Base-by-base conservation (phyloP, 2,329 filamentous ascomycete genomes). In the Pezicula carpinea region DNA sequence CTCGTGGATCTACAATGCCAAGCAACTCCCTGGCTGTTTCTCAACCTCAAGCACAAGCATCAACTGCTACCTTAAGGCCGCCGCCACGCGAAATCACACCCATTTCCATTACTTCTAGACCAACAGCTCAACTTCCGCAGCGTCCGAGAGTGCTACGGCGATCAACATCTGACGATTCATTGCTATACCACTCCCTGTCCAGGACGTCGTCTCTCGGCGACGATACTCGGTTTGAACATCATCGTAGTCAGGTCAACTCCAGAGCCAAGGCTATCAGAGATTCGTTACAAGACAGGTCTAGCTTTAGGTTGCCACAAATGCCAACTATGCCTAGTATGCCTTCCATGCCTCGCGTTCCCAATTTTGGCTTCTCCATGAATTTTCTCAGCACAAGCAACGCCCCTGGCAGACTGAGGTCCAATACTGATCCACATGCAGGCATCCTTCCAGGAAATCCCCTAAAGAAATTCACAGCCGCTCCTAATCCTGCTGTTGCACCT, bases 261-360 rank as follows among this genome's bases (percentile, higher is more conserved):
- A 79, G 92, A 35, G 76, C 93, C 61, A 95, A 95, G 69, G 92
- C 92, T 4, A 87, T 97, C 63, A 87, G 83, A 61, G 91, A 96
- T 63, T 95, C 86, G 61, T 80, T 88, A 52, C 83, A 89, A 61
- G 90, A 96, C 58, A 70, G 77, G 34, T 87, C 90, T 2, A 88
- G 83, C 46, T 85, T 91, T 66, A 88, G 83, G 60, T 75, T 89
- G 61, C 80, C 80, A 2, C 76, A 76, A 51, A 66, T 87, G 32
- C 77, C 74, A 23, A 66, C 61, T 50, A 57, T 57, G 53, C 51
- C 52, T 38, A 48, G 44, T 52, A 57, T 75, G 36, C 66, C 73
- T 17, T 73, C 67, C 57, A 68, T 72, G 59, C 69, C 71, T 4
- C 61, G 56, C 48, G 53, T 63, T 43, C 52, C 63, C 47, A 68